Evolutionary conservation across 139 green algal species (phyloP).

Genomic region (Coelastrella sp.): DNA sequence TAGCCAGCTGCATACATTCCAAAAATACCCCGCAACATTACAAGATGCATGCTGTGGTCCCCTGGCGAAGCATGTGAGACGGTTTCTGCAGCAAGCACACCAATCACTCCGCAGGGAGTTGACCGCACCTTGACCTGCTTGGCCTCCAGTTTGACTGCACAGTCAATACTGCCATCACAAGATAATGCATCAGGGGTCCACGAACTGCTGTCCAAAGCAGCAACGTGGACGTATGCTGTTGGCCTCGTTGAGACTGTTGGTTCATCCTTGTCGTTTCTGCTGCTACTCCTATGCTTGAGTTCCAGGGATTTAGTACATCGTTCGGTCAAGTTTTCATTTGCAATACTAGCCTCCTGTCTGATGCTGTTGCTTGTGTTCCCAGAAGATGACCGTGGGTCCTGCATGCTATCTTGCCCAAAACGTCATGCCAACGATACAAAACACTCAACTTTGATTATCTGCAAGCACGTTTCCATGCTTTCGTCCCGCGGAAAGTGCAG

Average conservation of each 20-base stretch:
- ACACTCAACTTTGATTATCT: too few species aligned
- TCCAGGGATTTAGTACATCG: not conserved
- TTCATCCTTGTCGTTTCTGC: not conserved
- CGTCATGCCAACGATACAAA: too few species aligned
- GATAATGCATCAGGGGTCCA: not conserved
- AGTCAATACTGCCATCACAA: not conserved
- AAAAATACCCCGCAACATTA: too few species aligned
- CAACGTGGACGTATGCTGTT: not conserved
- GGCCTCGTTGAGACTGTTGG: conserved; percentile 13
- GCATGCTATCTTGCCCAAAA: too few species aligned
- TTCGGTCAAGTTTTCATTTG: not conserved
- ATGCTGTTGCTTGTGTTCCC: too few species aligned
- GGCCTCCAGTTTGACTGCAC: not conserved
- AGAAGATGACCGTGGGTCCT: too few species aligned
- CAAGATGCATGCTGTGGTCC: too few species aligned
- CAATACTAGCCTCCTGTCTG: not conserved
- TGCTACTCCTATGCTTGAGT: not conserved
- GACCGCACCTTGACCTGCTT: conserved; percentile 13
- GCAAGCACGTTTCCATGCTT: too few species aligned
- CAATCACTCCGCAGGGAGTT: not conserved
- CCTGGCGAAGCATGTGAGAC: too few species aligned
- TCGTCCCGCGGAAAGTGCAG: too few species aligned
- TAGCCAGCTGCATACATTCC: too few species aligned
- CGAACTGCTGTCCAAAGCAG: conserved; percentile 1
- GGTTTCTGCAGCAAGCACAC: not conserved